Evolutionary conservation across 2,329 filamentous ascomycete species (phyloP).

Genomic region (Tolypocladium tropicale): DNA sequence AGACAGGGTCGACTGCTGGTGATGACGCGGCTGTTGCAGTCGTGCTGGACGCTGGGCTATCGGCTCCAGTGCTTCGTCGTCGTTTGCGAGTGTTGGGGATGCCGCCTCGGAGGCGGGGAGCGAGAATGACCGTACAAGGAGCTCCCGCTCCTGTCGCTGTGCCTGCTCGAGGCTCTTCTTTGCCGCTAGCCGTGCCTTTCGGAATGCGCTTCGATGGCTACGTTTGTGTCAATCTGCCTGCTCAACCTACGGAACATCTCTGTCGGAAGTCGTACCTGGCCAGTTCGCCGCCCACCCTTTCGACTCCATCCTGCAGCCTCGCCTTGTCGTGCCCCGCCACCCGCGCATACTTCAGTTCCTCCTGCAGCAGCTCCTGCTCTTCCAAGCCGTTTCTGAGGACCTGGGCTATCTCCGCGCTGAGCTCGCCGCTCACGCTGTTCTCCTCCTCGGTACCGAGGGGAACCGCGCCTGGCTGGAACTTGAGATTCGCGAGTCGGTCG

Average conservation of each 20-base stretch:
- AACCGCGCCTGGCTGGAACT: constrained; percentile 48
- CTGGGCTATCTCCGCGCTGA: constrained; percentile 71
- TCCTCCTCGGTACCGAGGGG: constrained; percentile 39
- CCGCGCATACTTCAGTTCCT: constrained; percentile 65
- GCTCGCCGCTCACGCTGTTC: constrained; percentile 53
- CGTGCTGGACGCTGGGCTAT: constrained; percentile 10
- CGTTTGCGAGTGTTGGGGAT: constrained; percentile 16
- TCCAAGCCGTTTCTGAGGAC: constrained; percentile 70
- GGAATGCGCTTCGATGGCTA: constrained; percentile 57
- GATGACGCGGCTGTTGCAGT: constrained; percentile 19
- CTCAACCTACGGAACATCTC: background rate
- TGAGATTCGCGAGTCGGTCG: constrained; percentile 44
- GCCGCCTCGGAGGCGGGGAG: constrained; percentile 26
- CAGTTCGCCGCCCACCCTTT: constrained; percentile 59
- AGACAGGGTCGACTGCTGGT: constrained; percentile 29
- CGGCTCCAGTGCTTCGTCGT: constrained; percentile 10
- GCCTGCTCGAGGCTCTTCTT: constrained; percentile 65
- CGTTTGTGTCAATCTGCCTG: background rate
- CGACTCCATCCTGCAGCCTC: constrained; percentile 55
- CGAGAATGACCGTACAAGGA: constrained; percentile 58
- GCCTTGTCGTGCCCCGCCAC: constrained; percentile 46
- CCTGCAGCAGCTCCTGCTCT: constrained; percentile 68
- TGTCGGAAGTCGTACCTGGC: constrained; percentile 42
- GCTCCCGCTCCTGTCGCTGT: constrained; percentile 64
- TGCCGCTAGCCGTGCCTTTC: constrained; percentile 70